Base-by-base conservation (phyloP, 2,329 filamentous ascomycete genomes). In the Cladosporium halotolerans region DNA sequence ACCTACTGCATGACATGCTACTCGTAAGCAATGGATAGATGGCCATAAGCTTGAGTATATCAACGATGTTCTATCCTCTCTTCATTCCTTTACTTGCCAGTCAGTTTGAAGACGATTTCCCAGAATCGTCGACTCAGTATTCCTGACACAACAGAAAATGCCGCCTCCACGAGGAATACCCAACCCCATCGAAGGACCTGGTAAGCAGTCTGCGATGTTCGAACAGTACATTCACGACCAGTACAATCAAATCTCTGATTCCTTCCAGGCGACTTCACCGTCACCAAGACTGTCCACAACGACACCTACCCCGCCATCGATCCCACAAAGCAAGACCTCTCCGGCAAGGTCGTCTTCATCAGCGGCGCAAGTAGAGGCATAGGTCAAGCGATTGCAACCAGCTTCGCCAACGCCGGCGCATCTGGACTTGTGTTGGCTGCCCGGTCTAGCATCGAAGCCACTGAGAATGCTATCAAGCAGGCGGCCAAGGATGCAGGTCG, bases 371-470 rank as follows among this genome's bases (percentile, higher is more conserved):
- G 58, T 14, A 54, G 56, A 46, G 63, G 63, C 38, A 58, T 66
- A 34, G 81, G 82, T 5, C 70, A 70, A 2, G 72, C 75, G 11
- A 79, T 75, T 3, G 80, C 79, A 1, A 61, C 79, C n/a, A 75
- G 78, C 9, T 84, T 76, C 59, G 81, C 80, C 16, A 69, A 69
- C 58, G 79, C 80, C 4, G 77, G 77, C 4, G 76, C 75, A 31
- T 71, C 74, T 0, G 64, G 68, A 28, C 79, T 85, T 53, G 76
- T 75, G 13, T 68, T 84, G 16, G 74, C 69, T 6, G 80, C 79
- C 0, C 76, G 81, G 18, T 78, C 75, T 4, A 59, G 68, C 19
- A 68, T 79, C 1, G 60, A 68, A 8, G 65, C 67, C 1, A 64
- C 75, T 0, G 65, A 64, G 32, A 39, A 53, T 6, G 65, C 68